A percentile compares a stretch with the other conserved stretches of the same genome.
These are phyloP conservation scores for Schoenoplectus tabernaemontani DNA, from an alignment of 202 grass and related monocot species.

Conservation along the genomic window DNA sequence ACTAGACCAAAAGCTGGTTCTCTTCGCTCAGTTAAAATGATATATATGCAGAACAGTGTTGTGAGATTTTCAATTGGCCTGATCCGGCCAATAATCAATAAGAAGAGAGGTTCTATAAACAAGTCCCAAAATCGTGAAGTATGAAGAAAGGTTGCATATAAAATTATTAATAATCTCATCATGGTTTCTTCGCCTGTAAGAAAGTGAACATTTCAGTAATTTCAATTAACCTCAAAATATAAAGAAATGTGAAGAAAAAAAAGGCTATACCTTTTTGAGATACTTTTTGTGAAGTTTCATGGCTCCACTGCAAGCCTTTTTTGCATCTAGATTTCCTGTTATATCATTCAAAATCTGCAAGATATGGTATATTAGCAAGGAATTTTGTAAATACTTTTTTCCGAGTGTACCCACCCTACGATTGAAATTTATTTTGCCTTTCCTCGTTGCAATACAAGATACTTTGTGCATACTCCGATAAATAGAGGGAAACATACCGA, in stretches of 20 bases:
- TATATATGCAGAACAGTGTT: constrained; percentile 3
- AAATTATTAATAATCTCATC: neutral
- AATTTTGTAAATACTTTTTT: neutral
- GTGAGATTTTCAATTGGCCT: neutral
- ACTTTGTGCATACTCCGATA: no score
- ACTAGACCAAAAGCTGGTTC: no score
- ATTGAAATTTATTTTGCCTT: no score
- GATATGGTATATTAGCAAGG: neutral
- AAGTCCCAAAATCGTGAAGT: neutral
- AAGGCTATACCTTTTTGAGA: constrained; percentile 50
- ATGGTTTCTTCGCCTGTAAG: constrained; percentile 21
- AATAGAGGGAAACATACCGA: no score
- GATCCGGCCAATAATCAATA: no score
- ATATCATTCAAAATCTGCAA: constrained; percentile 91
- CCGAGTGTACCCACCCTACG: no score
- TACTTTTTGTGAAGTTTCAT: constrained; percentile 95
- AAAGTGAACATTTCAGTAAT: neutral
- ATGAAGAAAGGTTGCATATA: constrained; percentile 12
- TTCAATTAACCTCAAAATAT: neutral
- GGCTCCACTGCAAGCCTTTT: constrained; percentile 75
- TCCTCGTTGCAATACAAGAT: no score
- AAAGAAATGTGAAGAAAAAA: neutral
- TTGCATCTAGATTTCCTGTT: constrained; percentile 83
- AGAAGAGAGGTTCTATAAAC: constrained; percentile 11
- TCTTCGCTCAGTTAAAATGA: neutral